These are phyloP conservation scores for Allomyces macrogynus DNA, from an alignment of 192 early-diverging fungal species.

Conservation along the genomic window DNA sequence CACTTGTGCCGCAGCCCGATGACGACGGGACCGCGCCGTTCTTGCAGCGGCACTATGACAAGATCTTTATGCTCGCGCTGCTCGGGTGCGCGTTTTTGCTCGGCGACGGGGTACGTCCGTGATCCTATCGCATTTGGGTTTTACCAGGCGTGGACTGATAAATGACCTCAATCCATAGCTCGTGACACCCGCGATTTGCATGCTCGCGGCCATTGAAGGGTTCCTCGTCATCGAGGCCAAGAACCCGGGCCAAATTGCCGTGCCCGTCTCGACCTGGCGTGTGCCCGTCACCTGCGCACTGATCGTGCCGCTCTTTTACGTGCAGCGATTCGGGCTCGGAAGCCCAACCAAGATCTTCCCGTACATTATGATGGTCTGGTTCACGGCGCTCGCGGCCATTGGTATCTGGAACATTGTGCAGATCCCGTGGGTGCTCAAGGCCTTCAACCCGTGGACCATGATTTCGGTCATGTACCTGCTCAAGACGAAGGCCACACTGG, in stretches of 20 bases:
- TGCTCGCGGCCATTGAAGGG: background rate
- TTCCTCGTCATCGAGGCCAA: background rate
- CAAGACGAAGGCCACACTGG: background rate
- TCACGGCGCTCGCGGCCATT: background rate
- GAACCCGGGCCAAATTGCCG: background rate
- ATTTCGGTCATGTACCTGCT: background rate
- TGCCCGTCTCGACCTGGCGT: background rate
- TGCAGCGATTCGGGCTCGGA: background rate
- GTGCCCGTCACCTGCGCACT: background rate
- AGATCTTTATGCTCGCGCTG: background rate
- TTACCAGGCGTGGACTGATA: too few species aligned
- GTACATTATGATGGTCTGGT: background rate
- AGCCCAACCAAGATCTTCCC: background rate
- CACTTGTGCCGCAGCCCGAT: background rate
- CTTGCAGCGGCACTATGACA: background rate
- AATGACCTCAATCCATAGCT: background rate
- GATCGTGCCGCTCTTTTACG: background rate
- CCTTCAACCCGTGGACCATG: background rate
- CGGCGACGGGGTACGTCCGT: background rate
- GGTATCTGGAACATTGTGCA: background rate
- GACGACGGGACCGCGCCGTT: background rate
- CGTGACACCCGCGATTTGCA: background rate
- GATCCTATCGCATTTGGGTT: too few species aligned
- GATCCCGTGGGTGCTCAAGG: background rate
- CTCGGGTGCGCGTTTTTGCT: background rate